Conservation (phyloP, 345 rosid genomes). For the Murraya paniculata region DNA sequence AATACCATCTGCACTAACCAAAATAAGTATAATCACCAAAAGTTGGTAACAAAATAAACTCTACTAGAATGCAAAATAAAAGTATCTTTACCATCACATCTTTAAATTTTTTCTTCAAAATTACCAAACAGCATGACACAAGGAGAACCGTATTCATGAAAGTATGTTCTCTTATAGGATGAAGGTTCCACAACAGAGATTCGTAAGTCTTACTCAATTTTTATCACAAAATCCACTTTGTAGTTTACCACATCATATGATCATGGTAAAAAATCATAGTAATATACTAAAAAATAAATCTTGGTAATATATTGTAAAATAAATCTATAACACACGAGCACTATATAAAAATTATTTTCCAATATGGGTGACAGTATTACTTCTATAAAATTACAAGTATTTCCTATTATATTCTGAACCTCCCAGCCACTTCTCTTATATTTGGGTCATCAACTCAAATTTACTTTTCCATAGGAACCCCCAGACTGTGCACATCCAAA, state of each 20-base stretch:
- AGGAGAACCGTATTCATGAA: neutral
- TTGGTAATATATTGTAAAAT: neutral
- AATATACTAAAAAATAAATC: neutral
- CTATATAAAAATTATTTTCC: neutral
- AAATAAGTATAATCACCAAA: neutral
- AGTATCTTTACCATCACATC: neutral
- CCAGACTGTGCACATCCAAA: neutral
- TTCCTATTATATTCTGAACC: neutral
- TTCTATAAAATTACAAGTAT: too few relatives aligned
- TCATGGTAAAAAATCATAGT: neutral
- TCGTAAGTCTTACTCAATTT: too few relatives aligned
- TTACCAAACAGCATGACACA: neutral
- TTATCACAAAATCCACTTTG: neutral
- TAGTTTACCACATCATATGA: neutral
- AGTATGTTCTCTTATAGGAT: neutral
- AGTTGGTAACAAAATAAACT: neutral
- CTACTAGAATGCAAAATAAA: neutral
- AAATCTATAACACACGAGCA: neutral
- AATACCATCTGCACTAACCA: constrained; percentile 64
- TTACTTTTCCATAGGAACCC: neutral
- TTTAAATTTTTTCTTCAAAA: neutral
- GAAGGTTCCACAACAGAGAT: neutral
- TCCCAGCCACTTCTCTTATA: neutral
- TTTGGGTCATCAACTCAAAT: neutral
- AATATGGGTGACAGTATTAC: neutral